phyloP scores from a whole-genome alignment of 805 yeast genomes.

The Teunomyces barrocoloradensis region DNA sequence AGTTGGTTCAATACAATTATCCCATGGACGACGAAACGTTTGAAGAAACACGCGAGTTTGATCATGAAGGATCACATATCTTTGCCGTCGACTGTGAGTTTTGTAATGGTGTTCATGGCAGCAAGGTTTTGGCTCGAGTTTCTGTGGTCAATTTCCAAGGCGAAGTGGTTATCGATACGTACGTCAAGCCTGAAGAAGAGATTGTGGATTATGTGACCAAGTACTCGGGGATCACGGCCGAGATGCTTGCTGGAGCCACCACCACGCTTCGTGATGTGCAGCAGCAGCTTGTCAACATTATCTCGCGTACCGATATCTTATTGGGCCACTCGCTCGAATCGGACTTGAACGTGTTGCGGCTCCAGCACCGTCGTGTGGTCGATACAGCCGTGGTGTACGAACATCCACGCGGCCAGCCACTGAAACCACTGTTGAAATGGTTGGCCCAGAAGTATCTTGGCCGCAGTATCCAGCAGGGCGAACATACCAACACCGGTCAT shows the following conservation, averaged over 20 bases:
- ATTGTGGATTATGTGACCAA: constrained; percentile 79
- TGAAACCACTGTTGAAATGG: constrained; percentile 72
- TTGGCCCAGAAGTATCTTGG: constrained; percentile 57
- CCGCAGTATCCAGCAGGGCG: constrained; percentile 65
- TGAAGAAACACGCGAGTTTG: constrained; percentile 52
- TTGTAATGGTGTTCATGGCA: constrained; percentile 62
- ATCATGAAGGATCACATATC: constrained; percentile 58
- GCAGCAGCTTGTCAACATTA: constrained; percentile 42
- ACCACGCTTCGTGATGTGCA: constrained; percentile 71
- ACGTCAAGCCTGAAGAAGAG: constrained; percentile 72
- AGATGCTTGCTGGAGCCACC: constrained; percentile 56
- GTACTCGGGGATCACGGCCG: constrained; percentile 85
- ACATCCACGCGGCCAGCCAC: constrained; percentile 81
- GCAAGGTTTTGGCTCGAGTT: constrained; percentile 68
- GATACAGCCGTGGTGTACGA: constrained; percentile 80
- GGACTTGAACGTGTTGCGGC: constrained; percentile 67
- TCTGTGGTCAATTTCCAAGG: constrained; percentile 67
- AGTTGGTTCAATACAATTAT: constrained; percentile 49
- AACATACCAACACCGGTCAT: constrained; percentile 57
- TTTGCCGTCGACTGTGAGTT: constrained; percentile 94
- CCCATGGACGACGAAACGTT: constrained; percentile 53
- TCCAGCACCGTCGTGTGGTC: constrained; percentile 70
- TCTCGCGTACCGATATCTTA: constrained; percentile 60
- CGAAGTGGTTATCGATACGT: constrained; percentile 62
- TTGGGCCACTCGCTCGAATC: constrained; percentile 90